Evolutionary conservation across 2,329 filamentous ascomycete genomes (phyloP).

Genomic region (Dactylellina sp.): DNA sequence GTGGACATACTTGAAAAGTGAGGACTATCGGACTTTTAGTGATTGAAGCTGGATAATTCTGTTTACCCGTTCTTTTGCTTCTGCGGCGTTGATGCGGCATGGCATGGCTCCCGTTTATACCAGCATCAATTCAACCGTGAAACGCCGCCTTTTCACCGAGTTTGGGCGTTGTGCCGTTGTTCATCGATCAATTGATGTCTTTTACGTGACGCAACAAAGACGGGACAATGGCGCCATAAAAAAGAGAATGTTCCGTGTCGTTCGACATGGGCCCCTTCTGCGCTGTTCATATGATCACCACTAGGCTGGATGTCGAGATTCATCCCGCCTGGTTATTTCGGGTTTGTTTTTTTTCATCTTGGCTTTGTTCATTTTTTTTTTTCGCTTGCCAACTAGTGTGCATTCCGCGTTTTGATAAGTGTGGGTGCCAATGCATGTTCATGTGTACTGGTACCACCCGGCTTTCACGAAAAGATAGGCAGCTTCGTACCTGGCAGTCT

Average conservation of each 20-base stretch:
- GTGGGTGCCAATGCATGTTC: neutral
- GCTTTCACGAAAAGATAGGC: neutral
- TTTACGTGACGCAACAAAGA: slow-evolving; percentile 13
- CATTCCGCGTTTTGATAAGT: neutral
- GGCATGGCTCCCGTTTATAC: neutral
- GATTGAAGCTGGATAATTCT: neutral
- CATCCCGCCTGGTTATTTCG: neutral
- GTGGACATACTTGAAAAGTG: slow-evolving; percentile 6
- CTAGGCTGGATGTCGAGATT: slow-evolving; percentile 1
- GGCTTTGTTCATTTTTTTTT: neutral
- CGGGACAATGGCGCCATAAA: slow-evolving; percentile 26
- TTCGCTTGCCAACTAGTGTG: neutral
- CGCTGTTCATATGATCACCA: slow-evolving; percentile 21
- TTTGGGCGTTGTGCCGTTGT: neutral
- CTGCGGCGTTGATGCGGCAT: slow-evolving; percentile 25
- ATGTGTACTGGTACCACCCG: slow-evolving; percentile 20
- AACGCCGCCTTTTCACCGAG: neutral
- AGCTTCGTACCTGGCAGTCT: slow-evolving; percentile 16
- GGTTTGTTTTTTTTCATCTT: slow-evolving; percentile 13
- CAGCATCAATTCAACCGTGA: neutral
- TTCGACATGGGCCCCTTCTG: slow-evolving; percentile 5
- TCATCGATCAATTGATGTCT: neutral
- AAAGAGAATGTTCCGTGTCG: slow-evolving; percentile 6
- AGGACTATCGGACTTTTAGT: neutral
- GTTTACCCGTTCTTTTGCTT: neutral